Evolutionary conservation across 148 eudicot species (phyloP).

Genomic region (Amaranthus palmeri): DNA sequence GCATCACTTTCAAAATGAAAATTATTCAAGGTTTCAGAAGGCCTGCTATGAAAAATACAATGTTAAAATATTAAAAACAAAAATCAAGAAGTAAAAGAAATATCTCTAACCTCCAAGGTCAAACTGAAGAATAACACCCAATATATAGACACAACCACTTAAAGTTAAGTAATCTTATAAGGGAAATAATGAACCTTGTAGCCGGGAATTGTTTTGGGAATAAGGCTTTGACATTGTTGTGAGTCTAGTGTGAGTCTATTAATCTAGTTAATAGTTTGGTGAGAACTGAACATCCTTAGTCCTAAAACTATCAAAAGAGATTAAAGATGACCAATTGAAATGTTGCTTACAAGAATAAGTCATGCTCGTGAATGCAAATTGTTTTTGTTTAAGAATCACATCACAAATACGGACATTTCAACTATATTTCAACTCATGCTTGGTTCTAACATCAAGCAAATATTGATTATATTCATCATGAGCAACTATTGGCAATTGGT

Average conservation of each 20-base stretch:
- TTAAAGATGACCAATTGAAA: background rate
- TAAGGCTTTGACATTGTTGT: no score
- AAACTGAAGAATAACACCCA: background rate
- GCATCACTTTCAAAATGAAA: constrained; percentile 31
- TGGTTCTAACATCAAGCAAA: constrained; percentile 9
- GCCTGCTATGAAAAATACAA: constrained; percentile 28
- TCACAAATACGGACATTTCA: background rate
- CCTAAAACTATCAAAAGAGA: background rate
- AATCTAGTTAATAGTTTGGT: no score
- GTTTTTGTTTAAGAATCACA: background rate
- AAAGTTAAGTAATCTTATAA: background rate
- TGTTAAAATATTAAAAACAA: background rate
- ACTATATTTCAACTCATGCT: background rate
- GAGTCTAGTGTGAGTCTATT: no score
- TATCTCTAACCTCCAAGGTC: background rate
- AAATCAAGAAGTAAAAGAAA: background rate
- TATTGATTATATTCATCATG: background rate
- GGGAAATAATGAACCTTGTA: background rate
- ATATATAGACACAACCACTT: background rate
- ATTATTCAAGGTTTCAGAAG: constrained; percentile 27
- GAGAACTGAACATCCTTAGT: background rate
- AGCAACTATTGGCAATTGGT: background rate
- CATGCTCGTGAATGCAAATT: background rate
- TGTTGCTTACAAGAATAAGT: background rate
- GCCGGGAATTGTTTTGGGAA: background rate